Base-by-base conservation (phyloP, 345 rosid species). In the Kandelia obovata region DNA sequence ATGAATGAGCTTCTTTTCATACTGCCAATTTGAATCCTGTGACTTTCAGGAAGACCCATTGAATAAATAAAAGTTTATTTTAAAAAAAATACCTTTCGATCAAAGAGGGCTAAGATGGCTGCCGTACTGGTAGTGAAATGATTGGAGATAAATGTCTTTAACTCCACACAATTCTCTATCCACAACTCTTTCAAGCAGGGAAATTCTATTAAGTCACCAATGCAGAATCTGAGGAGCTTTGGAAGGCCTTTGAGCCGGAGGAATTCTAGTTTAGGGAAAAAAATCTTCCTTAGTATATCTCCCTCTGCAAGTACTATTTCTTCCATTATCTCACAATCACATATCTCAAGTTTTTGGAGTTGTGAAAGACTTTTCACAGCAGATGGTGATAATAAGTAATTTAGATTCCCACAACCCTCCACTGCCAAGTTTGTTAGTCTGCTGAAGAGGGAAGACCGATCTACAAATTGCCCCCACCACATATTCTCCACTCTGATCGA, bases 361-460 rank as follows among this genome's bases (percentile, higher is more conserved):
- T 62, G 25, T 0, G 20, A 32, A 17, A 70, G 73, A 35, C 47
- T 34, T 52, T 26, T 47, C 7, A 34, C 37, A 30, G 28, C 46
- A 17, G 62, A 67, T 21, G 69, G 37, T 25, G 72, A 8, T 8
- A 71, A 67, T 7, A 77, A 16, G 46, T 51, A 63, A n/a, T 61
- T 68, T 5, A 72, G 53, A 35, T 59, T 35, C 13, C 21, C 16
- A 39, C 80, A 77, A 5, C 31, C 53, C 1, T 28, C 13, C 23
- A 72, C 47, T 1, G 0, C 21, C 58, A 77, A 58, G 13, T 5
- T 19, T 17, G 65, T 52, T 37, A 68, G 53, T 8, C 53, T 72
- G 53, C 30, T 13, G 49, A 63, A 11, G 4, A 47, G 20, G 21
- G 5, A 35, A 60, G 37, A 28, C 5, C 3, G 7, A 9, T 3